A percentile compares a stretch with the other conserved stretches of the same genome.
phyloP scores from a whole-genome alignment of 2,329 filamentous ascomycete genomes.

The Sclerotinia subarctica region DNA sequence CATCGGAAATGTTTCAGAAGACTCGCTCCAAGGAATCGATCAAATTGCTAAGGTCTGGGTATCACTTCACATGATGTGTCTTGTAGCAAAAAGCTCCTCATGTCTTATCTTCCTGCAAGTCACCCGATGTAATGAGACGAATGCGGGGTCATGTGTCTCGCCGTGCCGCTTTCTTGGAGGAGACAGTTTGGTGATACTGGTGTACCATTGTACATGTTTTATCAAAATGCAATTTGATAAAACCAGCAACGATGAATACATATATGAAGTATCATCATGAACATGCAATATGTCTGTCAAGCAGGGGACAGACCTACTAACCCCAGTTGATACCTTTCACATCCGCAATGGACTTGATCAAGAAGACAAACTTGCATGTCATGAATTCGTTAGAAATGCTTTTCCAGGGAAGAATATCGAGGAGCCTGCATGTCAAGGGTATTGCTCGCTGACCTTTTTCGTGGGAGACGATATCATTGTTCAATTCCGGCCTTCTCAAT shows the following conservation, averaged over 20 bases:
- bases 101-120: slow-evolving; percentile 6
- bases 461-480: slow-evolving; percentile 43
- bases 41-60: background rate
- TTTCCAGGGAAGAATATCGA: slow-evolving; percentile 39
- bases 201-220: no score
- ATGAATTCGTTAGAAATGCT: slow-evolving; percentile 38
- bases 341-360: slow-evolving; percentile 29
- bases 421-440: slow-evolving; percentile 46
- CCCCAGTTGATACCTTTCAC: slow-evolving; percentile 32
- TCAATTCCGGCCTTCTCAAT: slow-evolving; percentile 48
- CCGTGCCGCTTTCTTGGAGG: slow-evolving; percentile 10
- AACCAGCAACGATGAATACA: background rate
- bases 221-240: background rate
- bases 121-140: background rate
- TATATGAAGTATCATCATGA: slow-evolving; percentile 14
- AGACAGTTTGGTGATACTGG: background rate
- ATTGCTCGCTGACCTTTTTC: slow-evolving; percentile 51
- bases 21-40: slow-evolving; percentile 2
- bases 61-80: background rate
- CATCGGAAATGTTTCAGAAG: slow-evolving; percentile 2
- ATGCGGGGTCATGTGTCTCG: slow-evolving; percentile 17
- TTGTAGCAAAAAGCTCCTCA: background rate
- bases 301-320: background rate
- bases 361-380: slow-evolving; percentile 31
- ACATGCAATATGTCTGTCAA: slow-evolving; percentile 13